These are phyloP conservation scores for Cicer pinnatifidum DNA, from an alignment of 306 rosid species.

Conservation along the genomic window DNA sequence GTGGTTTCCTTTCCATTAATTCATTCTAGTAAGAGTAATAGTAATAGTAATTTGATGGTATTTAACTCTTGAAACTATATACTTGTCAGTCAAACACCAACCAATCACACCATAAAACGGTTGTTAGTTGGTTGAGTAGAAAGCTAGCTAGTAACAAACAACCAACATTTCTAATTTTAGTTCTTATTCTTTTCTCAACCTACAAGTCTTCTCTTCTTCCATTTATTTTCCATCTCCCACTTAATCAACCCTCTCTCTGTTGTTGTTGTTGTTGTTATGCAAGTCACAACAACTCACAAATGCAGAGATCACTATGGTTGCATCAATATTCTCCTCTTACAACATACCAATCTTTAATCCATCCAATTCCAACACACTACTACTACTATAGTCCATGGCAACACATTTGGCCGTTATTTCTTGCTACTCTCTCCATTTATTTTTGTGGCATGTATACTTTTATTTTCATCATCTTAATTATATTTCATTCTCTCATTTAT, in stretches of 20 bases:
- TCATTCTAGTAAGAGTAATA: too few relatives aligned
- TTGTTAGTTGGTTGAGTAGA: too few relatives aligned
- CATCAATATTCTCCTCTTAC: not conserved
- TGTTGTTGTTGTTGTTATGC: not conserved
- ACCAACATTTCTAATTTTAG: too few relatives aligned
- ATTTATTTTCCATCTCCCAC: not conserved
- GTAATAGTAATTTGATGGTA: too few relatives aligned
- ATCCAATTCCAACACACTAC: slow-evolving; percentile 2
- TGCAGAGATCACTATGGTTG: slow-evolving; percentile 34
- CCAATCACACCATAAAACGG: too few relatives aligned
- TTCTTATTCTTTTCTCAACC: not conserved
- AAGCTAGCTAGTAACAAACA: too few relatives aligned
- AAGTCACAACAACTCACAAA: not conserved
- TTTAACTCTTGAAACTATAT: too few relatives aligned
- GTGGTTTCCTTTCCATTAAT: too few relatives aligned
- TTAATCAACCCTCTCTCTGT: not conserved
- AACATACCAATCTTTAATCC: slow-evolving; percentile 25
- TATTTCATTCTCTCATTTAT: not conserved
- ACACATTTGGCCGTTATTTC: slow-evolving; percentile 48
- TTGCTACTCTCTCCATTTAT: slow-evolving; percentile 62
- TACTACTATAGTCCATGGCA: slow-evolving; percentile 41
- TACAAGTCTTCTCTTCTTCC: slow-evolving; percentile 6
- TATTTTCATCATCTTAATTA: slow-evolving; percentile 44
- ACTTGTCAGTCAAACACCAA: too few relatives aligned
- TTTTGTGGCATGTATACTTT: slow-evolving; percentile 75